Conservation (phyloP, 192 early-diverging fungal genomes). For the Coemansia sp. region DNA sequence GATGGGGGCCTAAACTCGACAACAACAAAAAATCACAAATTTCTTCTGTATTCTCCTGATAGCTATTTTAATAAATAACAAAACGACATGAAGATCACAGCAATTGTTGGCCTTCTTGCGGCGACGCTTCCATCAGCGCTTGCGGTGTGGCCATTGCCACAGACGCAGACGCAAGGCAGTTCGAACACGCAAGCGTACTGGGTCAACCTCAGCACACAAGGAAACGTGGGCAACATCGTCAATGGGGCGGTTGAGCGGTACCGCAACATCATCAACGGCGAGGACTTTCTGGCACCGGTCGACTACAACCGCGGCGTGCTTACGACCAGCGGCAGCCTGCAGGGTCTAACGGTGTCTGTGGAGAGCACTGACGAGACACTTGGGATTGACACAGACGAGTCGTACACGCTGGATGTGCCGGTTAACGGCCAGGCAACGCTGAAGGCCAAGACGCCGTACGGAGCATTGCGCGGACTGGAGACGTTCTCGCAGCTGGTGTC, state of each 20-base stretch:
- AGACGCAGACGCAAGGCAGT: constrained; percentile 28
- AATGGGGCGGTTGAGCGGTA: constrained; percentile 34
- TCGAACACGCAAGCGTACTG: constrained; percentile 27
- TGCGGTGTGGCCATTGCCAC: constrained; percentile 48
- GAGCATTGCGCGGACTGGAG: constrained; percentile 70
- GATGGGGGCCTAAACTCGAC: no score
- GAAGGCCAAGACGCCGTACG: constrained; percentile 61
- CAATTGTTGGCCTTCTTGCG: constrained; percentile 32
- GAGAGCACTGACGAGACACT: constrained; percentile 43
- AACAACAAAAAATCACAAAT: background rate
- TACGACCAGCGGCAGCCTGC: constrained; percentile 25
- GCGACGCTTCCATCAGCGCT: constrained; percentile 33
- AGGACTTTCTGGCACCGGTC: constrained; percentile 37
- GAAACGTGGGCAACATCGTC: constrained; percentile 19
- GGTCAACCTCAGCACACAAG: constrained; percentile 23
- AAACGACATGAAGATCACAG: constrained; percentile 34
- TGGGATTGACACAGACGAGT: constrained; percentile 61
- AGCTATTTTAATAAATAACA: background rate
- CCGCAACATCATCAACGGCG: constrained; percentile 30
- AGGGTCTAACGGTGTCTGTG: constrained; percentile 23
- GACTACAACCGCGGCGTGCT: constrained; percentile 42
- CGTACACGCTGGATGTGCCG: constrained; percentile 66
- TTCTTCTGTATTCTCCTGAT: no score
- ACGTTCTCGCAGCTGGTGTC: constrained; percentile 71
- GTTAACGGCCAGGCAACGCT: constrained; percentile 55